These are phyloP conservation scores for Fusarium redolens DNA, from an alignment of 2,329 filamentous ascomycete genomes.

Conservation along the genomic window DNA sequence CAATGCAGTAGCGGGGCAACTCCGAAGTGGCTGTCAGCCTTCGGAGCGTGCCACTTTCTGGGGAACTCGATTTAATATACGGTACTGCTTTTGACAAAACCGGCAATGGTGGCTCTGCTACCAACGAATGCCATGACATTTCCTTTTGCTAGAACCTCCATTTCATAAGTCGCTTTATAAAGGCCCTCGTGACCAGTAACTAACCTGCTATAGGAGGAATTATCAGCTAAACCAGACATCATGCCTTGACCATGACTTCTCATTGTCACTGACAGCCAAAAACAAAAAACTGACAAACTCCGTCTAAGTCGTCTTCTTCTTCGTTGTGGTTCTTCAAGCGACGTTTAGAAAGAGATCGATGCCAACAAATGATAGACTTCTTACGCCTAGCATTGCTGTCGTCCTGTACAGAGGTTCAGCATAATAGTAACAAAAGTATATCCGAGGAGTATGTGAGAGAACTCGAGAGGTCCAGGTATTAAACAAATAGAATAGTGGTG, in stretches of 20 bases:
- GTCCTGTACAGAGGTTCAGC: no score
- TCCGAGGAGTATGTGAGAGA: no score
- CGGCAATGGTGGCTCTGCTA: rapidly evolving
- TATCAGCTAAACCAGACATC: rapidly evolving
- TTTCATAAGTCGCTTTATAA: rapidly evolving
- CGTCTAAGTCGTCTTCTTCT: no score
- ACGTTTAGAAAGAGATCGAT: no score
- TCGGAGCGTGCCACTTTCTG: not conserved
- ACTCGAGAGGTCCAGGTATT: not conserved
- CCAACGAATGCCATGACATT: rapidly evolving
- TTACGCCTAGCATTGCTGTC: no score
- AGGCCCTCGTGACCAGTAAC: not conserved
- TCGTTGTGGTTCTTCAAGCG: no score
- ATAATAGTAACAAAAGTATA: no score
- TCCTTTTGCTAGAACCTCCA: rapidly evolving
- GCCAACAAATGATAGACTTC: rapidly evolving
- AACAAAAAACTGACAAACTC: not conserved
- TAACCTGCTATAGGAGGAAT: rapidly evolving
- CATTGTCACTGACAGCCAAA: not conserved
- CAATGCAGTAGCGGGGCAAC: not conserved
- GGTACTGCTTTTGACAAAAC: rapidly evolving
- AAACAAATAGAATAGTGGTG: not conserved
- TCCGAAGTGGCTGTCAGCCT: not conserved
- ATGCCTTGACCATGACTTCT: no score
- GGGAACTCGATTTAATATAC: not conserved